Conservation (phyloP, 495 filamentous ascomycete genomes). For the Penicillium macrosclerotiorum region DNA sequence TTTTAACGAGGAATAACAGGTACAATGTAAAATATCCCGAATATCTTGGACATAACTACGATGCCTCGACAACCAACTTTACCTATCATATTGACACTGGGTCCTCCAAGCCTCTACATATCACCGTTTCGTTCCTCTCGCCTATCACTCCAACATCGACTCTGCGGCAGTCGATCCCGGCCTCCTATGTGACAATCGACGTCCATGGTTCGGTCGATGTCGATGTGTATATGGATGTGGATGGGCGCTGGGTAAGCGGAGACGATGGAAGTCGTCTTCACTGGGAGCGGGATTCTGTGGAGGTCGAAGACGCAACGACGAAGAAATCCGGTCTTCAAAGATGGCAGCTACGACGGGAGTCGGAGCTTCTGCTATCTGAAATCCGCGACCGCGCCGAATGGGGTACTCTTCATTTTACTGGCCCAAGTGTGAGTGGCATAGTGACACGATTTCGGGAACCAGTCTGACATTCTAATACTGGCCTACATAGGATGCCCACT, state of each 20-base stretch:
- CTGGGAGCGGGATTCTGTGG: slow-evolving; percentile 59
- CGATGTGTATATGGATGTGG: slow-evolving; percentile 83
- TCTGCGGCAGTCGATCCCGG: slow-evolving; percentile 85
- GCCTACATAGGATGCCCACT: slow-evolving; percentile 46
- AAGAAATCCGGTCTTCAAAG: slow-evolving; percentile 46
- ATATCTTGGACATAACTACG: slow-evolving; percentile 79
- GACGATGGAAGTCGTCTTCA: slow-evolving; percentile 63
- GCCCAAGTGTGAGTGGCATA: slow-evolving; percentile 51
- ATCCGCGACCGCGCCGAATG: slow-evolving; percentile 78
- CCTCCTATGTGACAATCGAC: slow-evolving; percentile 76
- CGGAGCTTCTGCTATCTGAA: slow-evolving; percentile 72
- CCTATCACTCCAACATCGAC: slow-evolving; percentile 93
- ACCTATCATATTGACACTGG: slow-evolving; percentile 67
- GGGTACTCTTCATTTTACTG: slow-evolving; percentile 81
- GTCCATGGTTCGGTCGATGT: slow-evolving; percentile 70
- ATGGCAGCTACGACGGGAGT: slow-evolving; percentile 62
- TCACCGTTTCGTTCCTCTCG: slow-evolving; percentile 84
- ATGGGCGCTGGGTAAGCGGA: slow-evolving; percentile 87
- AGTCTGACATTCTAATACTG: slow-evolving; percentile 22
- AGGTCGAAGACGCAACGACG: slow-evolving; percentile 24
- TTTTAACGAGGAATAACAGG: slow-evolving; percentile 18
- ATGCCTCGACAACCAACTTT: slow-evolving; percentile 90
- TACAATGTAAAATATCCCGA: slow-evolving; percentile 68
- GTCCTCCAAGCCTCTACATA: slow-evolving; percentile 41
- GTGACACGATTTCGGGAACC: not conserved